Evolutionary conservation across 495 filamentous ascomycete species (phyloP).

Genomic region (Xylaria castorea): DNA sequence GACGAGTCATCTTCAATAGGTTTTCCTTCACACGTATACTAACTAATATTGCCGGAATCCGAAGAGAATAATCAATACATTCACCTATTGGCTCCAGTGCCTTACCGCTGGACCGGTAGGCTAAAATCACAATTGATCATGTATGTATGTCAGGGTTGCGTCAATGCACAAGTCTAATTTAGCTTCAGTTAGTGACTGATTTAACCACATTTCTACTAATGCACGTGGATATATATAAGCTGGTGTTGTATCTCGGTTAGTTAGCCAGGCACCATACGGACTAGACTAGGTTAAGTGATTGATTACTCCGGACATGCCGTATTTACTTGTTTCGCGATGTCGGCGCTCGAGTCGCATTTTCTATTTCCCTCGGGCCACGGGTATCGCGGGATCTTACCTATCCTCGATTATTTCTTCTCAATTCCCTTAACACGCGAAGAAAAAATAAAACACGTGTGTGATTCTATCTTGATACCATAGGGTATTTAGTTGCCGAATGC

Average conservation of each 20-base stretch:
- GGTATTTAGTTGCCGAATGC: not conserved
- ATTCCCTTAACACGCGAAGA: not conserved
- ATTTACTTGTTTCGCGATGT: not conserved
- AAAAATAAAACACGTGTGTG: too few species aligned
- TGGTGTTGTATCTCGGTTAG: not conserved
- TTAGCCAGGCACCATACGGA: not conserved
- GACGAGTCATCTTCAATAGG: not conserved
- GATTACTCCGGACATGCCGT: not conserved
- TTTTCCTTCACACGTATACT: not conserved
- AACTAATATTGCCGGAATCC: not conserved
- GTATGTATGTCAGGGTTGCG: not conserved
- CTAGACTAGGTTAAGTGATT: not conserved
- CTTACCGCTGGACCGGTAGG: not conserved
- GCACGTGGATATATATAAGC: not conserved
- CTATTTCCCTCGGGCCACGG: not conserved
- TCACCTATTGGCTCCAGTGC: too few species aligned
- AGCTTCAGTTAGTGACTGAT: not conserved
- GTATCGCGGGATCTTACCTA: not conserved
- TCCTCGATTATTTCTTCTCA: not conserved
- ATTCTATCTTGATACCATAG: not conserved
- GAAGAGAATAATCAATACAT: too few species aligned
- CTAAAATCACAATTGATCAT: not conserved
- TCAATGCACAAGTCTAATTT: not conserved
- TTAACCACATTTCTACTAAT: not conserved
- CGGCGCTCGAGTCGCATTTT: not conserved